Evolutionary conservation across 2,329 filamentous ascomycete species (phyloP).

Genomic region (Neofusicoccum umdonicola): DNA sequence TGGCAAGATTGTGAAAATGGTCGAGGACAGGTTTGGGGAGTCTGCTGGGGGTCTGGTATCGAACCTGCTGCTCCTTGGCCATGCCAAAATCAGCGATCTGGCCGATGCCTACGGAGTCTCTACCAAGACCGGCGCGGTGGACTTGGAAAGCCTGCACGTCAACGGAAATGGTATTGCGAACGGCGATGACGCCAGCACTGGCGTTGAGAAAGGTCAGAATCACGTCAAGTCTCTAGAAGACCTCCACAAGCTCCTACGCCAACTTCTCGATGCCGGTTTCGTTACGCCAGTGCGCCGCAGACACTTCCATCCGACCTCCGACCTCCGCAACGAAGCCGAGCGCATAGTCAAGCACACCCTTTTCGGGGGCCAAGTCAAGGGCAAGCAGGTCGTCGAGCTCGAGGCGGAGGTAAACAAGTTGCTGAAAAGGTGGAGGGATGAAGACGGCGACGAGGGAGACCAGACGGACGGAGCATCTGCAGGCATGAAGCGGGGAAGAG

Average conservation of each 20-base stretch:
- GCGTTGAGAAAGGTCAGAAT: constrained; percentile 22
- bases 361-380: constrained; percentile 33
- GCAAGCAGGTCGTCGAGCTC: constrained; percentile 55
- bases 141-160: not conserved
- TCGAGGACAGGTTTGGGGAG: constrained; percentile 71
- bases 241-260: constrained; percentile 44
- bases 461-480: constrained; percentile 16
- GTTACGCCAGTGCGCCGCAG: constrained; percentile 59
- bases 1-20: constrained; percentile 75
- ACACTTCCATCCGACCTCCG: constrained; percentile 57
- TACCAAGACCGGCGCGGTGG: constrained; percentile 30
- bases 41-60: constrained; percentile 72
- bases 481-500: constrained; percentile 12
- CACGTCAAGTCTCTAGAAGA: constrained; percentile 39
- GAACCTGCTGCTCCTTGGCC: constrained; percentile 72
- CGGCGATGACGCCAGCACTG: constrained; percentile 23
- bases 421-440: constrained; percentile 52
- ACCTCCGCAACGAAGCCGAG: constrained; percentile 57
- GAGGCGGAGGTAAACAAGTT: constrained; percentile 61
- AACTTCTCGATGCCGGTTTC: constrained; percentile 63
- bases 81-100: constrained; percentile 70
- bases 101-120: constrained; percentile 59
- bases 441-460: constrained; percentile 31
- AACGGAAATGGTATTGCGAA: constrained; percentile 22
- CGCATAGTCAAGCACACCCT: constrained; percentile 57